These are phyloP conservation scores for Phytophthora pseudosyringae DNA, from an alignment of 352 stramenopile species.

Conservation along the genomic window DNA sequence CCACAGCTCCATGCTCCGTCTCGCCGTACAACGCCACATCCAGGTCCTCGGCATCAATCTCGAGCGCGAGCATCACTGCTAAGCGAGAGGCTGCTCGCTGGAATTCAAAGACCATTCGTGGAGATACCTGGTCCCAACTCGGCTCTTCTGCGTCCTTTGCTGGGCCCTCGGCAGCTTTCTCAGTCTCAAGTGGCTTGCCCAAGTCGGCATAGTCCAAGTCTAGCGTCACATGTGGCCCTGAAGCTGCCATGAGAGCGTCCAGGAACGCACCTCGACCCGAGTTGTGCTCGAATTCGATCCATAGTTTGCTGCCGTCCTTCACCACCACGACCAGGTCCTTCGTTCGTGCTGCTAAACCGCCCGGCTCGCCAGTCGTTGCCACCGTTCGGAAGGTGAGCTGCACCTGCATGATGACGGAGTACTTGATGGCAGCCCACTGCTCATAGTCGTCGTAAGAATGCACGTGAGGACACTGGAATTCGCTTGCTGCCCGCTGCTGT, in stretches of 20 bases:
- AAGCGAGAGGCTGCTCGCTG: constrained; percentile 37
- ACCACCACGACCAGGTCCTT: constrained; percentile 46
- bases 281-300: constrained; percentile 67
- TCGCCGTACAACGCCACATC: constrained; percentile 37
- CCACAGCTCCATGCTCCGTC: constrained; percentile 17
- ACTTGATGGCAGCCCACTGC: constrained; percentile 35
- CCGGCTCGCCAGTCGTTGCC: not conserved
- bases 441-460: constrained; percentile 40
- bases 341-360: constrained; percentile 39
- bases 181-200: constrained; percentile 16
- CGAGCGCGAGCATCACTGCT: constrained; percentile 34
- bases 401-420: constrained; percentile 41
- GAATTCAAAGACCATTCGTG: constrained; percentile 42
- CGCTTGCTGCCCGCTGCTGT: constrained; percentile 29
- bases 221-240: constrained; percentile 23
- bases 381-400: constrained; percentile 49
- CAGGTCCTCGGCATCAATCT: constrained; percentile 36
- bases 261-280: constrained; percentile 50
- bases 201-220: constrained; percentile 55
- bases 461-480: constrained; percentile 54
- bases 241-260: constrained; percentile 42
- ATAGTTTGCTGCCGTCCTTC: constrained; percentile 32
- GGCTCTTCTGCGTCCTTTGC: not conserved
- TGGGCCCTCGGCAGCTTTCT: not conserved
- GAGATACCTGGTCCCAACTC: constrained; percentile 1